Conservation (phyloP, 1,284 basidiomycete species). For the Rhodotorula sp. region DNA sequence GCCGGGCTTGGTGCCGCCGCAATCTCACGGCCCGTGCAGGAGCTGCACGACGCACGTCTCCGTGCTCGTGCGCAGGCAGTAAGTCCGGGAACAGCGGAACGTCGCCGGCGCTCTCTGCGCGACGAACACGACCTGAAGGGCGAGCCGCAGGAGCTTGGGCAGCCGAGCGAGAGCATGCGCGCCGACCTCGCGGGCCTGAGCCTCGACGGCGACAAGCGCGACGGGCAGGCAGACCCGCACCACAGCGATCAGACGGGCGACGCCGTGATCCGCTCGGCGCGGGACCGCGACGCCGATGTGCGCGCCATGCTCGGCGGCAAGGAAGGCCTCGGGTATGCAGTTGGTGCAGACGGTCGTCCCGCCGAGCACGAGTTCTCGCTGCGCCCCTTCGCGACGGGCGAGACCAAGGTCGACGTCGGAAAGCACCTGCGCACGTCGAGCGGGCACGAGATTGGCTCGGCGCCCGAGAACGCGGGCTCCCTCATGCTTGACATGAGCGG, state of each 20-base stretch:
- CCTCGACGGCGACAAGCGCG: conserved; percentile 42
- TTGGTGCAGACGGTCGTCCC: not conserved
- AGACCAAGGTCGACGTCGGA: conserved; percentile 3
- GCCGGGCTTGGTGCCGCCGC: conserved; percentile 19
- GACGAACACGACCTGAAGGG: conserved; percentile 26
- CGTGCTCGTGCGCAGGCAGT: not conserved
- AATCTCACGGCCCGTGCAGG: conserved; percentile 3
- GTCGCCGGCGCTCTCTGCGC: not conserved
- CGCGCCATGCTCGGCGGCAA: conserved; percentile 20
- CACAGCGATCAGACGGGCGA: conserved; percentile 42
- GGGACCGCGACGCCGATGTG: conserved; percentile 47
- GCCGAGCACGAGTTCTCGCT: conserved; percentile 17
- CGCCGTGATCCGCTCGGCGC: conserved; percentile 47
- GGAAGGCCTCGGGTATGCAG: conserved; percentile 13
- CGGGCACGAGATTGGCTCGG: conserved; percentile 4
- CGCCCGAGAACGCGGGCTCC: conserved; percentile 43
- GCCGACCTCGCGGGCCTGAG: conserved; percentile 44
- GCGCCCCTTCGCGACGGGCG: conserved; percentile 9
- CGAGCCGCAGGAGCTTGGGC: conserved; percentile 8
- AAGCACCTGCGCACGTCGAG: conserved; percentile 5
- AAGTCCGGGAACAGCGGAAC: conserved; percentile 51
- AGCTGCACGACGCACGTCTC: conserved; percentile 55
- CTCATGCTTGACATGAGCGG: conserved; percentile 56
- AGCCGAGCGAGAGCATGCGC: conserved; percentile 20
- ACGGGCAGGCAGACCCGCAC: not conserved